phyloP scores from a whole-genome alignment of 2,329 filamentous ascomycete genomes.

The Lecanoromycetidae sp. region DNA sequence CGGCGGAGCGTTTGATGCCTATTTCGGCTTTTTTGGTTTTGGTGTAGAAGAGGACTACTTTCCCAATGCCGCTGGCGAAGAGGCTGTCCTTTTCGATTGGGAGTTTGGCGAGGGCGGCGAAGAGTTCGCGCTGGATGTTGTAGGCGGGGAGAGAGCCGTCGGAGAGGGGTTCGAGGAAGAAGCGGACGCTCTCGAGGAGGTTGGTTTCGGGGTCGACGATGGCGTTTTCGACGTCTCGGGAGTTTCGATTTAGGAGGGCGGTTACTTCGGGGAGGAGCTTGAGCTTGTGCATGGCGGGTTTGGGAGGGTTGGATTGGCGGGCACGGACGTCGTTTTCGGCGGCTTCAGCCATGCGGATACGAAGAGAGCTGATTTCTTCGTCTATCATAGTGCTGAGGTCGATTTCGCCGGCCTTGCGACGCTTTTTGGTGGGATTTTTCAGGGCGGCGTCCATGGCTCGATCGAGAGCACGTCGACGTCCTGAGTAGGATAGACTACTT shows the following conservation, averaged over 20 bases:
- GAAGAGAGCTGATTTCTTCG: slow-evolving; percentile 76
- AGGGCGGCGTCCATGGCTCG: slow-evolving; percentile 77
- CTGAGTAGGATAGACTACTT: slow-evolving; percentile 26
- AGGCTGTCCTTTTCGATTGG: slow-evolving; percentile 86
- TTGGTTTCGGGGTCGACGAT: slow-evolving; percentile 92
- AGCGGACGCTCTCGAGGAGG: slow-evolving; percentile 85
- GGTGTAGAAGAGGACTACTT: slow-evolving; percentile 93
- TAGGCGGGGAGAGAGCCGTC: slow-evolving; percentile 92
- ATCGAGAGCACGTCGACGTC: slow-evolving; percentile 69
- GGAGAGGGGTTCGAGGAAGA: slow-evolving; percentile 90
- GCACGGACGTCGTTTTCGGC: slow-evolving; percentile 77
- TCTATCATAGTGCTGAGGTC: slow-evolving; percentile 85
- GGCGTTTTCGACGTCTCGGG: slow-evolving; percentile 55
- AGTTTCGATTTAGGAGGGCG: slow-evolving; percentile 77
- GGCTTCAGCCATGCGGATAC: slow-evolving; percentile 78
- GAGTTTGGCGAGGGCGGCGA: slow-evolving; percentile 64
- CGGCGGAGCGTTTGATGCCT: slow-evolving; percentile 83
- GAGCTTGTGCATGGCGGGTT: slow-evolving; percentile 83
- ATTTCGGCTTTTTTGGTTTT: slow-evolving; percentile 83
- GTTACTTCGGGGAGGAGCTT: slow-evolving; percentile 87
- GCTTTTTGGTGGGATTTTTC: slow-evolving; percentile 63
- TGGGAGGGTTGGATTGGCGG: slow-evolving; percentile 57
- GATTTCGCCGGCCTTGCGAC: slow-evolving; percentile 74
- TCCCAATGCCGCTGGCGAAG: slow-evolving; percentile 84
- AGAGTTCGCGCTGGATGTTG: slow-evolving; percentile 92